These are phyloP conservation scores for Priceomyces medius DNA, from an alignment of 805 yeast genomes.

Conservation along the genomic window DNA sequence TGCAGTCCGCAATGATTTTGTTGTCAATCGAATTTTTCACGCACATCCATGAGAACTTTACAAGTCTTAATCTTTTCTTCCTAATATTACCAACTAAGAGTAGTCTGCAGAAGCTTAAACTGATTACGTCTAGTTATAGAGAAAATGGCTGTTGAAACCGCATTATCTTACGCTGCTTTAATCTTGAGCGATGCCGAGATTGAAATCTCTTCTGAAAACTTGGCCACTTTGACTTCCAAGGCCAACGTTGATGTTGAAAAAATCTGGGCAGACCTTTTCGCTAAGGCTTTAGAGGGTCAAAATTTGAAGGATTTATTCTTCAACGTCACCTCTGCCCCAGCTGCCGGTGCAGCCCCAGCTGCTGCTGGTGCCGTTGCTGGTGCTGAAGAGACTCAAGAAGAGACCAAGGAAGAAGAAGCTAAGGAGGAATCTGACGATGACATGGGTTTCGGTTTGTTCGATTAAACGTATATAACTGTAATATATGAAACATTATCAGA, in stretches of 20 bases:
- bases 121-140: constrained; percentile 47
- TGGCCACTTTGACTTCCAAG: constrained; percentile 37
- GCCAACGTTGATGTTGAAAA: constrained; percentile 47
- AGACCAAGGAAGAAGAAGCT: constrained; percentile 32
- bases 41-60: not conserved
- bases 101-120: constrained; percentile 51
- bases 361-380: constrained; percentile 36
- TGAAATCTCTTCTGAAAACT: constrained; percentile 47
- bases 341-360: constrained; percentile 39
- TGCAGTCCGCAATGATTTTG: no score
- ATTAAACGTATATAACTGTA: constrained; percentile 22
- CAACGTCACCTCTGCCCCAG: constrained; percentile 48
- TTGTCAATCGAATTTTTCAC: constrained; percentile 4
- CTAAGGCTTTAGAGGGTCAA: constrained; percentile 48
- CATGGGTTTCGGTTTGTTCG: constrained; percentile 48
- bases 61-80: constrained; percentile 3
- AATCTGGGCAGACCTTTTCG: constrained; percentile 48
- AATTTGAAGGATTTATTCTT: constrained; percentile 50
- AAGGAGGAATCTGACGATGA: constrained; percentile 38
- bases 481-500: constrained; percentile 2
- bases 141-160: constrained; percentile 46
- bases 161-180: constrained; percentile 51
- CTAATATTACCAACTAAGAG: constrained; percentile 33
- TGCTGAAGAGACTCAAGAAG: constrained; percentile 32
- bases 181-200: constrained; percentile 49